Conservation (phyloP, 495 filamentous ascomycete genomes). For the Penicillium cosmopolitanum region DNA sequence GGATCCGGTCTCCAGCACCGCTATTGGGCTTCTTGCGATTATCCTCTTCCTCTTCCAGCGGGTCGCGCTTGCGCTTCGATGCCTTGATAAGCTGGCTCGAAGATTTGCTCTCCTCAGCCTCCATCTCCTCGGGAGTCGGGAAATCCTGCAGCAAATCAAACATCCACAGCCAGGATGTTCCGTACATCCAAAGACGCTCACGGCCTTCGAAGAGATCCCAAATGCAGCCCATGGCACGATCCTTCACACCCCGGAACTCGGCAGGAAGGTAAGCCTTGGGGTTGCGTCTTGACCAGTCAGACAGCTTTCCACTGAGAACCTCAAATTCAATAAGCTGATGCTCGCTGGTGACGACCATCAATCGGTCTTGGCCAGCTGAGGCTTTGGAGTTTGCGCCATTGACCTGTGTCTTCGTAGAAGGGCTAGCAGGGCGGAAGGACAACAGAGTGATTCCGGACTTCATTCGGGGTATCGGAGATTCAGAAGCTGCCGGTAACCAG, state of each 20-base stretch:
- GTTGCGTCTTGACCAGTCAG: constrained; percentile 85
- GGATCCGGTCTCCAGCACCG: constrained; percentile 66
- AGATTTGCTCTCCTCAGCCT: constrained; percentile 26
- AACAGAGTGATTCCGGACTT: constrained; percentile 68
- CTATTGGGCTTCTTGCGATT: constrained; percentile 46
- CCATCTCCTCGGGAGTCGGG: constrained; percentile 40
- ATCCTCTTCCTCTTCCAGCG: constrained; percentile 37
- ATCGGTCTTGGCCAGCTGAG: constrained; percentile 54
- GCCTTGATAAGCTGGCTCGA: constrained; percentile 30
- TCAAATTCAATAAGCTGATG: constrained; percentile 80
- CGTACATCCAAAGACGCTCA: constrained; percentile 84
- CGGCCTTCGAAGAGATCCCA: constrained; percentile 70
- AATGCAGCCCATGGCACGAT: constrained; percentile 78
- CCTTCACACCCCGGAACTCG: constrained; percentile 69
- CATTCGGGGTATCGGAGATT: constrained; percentile 76
- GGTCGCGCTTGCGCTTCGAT: constrained; percentile 52
- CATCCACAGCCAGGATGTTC: constrained; percentile 87
- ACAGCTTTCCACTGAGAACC: constrained; percentile 70
- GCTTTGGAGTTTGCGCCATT: constrained; percentile 37
- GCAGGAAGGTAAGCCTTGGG: constrained; percentile 72
- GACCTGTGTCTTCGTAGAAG: constrained; percentile 32
- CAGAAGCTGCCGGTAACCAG: constrained; percentile 71
- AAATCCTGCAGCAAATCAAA: constrained; percentile 80
- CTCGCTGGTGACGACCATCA: constrained; percentile 75
- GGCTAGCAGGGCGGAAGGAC: constrained; percentile 66